Conservation (phyloP, 2,329 filamentous ascomycete genomes). For the Monosporascus ibericus region DNA sequence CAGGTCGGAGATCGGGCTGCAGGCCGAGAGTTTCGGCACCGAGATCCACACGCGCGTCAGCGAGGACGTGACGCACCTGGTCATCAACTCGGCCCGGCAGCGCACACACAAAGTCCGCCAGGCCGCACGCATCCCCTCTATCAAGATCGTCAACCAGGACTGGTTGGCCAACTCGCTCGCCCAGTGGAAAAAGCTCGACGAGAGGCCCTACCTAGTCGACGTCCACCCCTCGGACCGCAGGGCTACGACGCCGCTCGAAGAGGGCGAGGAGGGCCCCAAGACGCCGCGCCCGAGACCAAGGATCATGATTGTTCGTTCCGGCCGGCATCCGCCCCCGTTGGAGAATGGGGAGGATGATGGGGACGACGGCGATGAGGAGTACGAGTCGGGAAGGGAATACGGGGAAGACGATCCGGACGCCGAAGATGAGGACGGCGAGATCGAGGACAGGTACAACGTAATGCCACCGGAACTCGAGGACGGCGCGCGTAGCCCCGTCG, state of each 20-base stretch:
- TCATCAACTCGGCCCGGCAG: conserved; percentile 63
- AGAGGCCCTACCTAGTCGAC: conserved; percentile 71
- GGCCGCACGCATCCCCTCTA: conserved; percentile 69
- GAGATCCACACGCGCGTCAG: conserved; percentile 51
- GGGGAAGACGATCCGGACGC: conserved; percentile 28
- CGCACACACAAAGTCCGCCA: conserved; percentile 88
- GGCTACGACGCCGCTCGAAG: conserved; percentile 22
- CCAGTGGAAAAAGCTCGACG: conserved; percentile 75
- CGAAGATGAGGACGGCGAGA: conserved; percentile 27
- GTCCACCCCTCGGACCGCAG: conserved; percentile 63
- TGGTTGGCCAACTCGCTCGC: conserved; percentile 85
- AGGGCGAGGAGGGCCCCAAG: conserved; percentile 23
- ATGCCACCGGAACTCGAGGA: conserved; percentile 44
- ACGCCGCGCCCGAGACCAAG: conserved; percentile 36
- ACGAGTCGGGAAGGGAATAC: conserved; percentile 29
- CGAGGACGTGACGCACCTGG: conserved; percentile 64
- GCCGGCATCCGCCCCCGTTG: conserved; percentile 11
- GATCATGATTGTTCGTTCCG: conserved; percentile 30
- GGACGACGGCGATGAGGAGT: conserved; percentile 37
- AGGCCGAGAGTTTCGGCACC: conserved; percentile 82
- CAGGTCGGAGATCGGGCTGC: conserved; percentile 78
- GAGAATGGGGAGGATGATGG: conserved; percentile 30
- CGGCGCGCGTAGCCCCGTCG: conserved; percentile 26
- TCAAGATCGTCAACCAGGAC: conserved; percentile 86
- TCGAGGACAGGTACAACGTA: conserved; percentile 39